Base-by-base conservation (phyloP, 257 asterid genomes). In the Cynanchum wilfordii region DNA sequence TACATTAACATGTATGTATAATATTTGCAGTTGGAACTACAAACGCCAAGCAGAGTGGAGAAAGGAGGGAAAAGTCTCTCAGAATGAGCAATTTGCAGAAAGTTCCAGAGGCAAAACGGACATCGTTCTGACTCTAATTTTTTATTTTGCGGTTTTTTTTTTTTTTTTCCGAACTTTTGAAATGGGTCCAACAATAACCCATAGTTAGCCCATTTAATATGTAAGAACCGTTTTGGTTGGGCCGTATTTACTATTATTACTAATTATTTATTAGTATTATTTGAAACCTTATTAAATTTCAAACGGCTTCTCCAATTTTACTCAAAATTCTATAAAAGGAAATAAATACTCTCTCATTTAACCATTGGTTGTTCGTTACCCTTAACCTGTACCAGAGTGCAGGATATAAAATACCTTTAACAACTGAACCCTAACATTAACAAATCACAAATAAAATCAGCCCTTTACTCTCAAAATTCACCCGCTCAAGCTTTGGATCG, bases 401-500 rank as follows among this genome's bases (percentile, higher is more conserved):
- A 64, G 50, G 27, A 33, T 64, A 64, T 64, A 64, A 64, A 36
- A 25, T 17, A 7, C 17, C 69, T 64, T 10, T 40, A 40, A 40
- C 50, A 0, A 3, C 50, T 17, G 69, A 64, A 64, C 69, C 69
- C 69, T 64, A 64, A 64, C 50, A 19, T 64, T 11, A 7, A 17
- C n/a, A 33, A 10, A 36, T 19, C 44, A 2, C 69, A 64, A 7
- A 64, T 42, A 64, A 7, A 64, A 63, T 17, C 47, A 22, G 19
- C 22, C 24, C 24, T 16, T 0, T 22, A 6, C 15, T 8, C 72
- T 17, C 72, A 24, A 10, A 68, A 12, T 51, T 68, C 38, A 13
- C 22, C 50, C 9, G 20, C 10, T 36, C 17, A 22, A 72, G 76
- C 54, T 66, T 45, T 66, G 58, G 29, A 68, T 58, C 73, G 13